Percentiles rank a stretch among this genome's conserved stretches.
These are phyloP conservation scores for Chlorophyllum brunneum DNA, from an alignment of 768 basidiomycete genomes.

Conservation along the genomic window DNA sequence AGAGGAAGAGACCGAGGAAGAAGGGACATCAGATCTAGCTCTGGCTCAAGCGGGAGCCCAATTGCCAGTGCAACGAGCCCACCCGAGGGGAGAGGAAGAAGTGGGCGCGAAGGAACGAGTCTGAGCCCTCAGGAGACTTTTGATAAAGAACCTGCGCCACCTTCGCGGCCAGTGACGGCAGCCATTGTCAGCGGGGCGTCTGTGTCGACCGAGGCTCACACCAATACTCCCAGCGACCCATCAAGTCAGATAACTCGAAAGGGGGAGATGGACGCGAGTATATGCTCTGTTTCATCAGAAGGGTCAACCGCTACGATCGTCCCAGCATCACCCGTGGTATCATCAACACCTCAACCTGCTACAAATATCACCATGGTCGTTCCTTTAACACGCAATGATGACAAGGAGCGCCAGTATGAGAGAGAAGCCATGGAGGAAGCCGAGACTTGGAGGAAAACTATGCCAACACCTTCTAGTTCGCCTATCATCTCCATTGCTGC, in stretches of 20 bases:
- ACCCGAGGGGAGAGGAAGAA: not conserved
- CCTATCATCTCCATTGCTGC: constrained; percentile 32
- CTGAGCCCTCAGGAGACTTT: constrained; percentile 1
- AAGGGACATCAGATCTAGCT: constrained; percentile 14
- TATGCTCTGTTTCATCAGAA: constrained; percentile 10
- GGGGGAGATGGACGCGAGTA: constrained; percentile 17
- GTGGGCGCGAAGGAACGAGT: not conserved
- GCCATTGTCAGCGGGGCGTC: not conserved
- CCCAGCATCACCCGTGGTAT: constrained; percentile 12
- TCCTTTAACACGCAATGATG: constrained; percentile 12
- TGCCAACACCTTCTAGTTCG: constrained; percentile 64
- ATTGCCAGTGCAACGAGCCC: not conserved
- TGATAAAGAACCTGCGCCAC: not conserved
- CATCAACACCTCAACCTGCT: constrained; percentile 21
- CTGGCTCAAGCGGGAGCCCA: constrained; percentile 11
- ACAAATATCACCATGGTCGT: constrained; percentile 23
- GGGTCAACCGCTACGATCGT: constrained; percentile 11
- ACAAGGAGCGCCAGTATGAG: constrained; percentile 12
- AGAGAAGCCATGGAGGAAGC: constrained; percentile 21
- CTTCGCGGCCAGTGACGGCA: not conserved
- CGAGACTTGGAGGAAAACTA: constrained; percentile 24
- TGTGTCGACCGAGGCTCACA: not conserved
- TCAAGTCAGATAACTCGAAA: constrained; percentile 2
- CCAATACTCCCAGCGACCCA: constrained; percentile 2
- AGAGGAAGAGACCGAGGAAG: constrained; percentile 40